Percentiles rank a stretch among this genome's conserved stretches.
phyloP scores from a whole-genome alignment of 345 rosid genomes.

The Geranium brycei region DNA sequence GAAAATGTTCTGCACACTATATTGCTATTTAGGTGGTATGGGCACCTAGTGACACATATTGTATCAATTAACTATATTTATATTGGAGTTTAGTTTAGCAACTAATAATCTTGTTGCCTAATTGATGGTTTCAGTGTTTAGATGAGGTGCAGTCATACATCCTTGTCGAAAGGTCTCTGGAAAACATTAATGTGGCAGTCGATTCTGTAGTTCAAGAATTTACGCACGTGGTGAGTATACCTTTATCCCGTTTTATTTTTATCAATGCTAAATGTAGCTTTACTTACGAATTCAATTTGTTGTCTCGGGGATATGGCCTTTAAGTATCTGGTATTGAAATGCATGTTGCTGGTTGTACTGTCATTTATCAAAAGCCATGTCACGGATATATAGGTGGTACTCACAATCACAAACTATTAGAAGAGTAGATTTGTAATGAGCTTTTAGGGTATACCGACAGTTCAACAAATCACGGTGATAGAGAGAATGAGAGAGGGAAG shows the following conservation, averaged over 20 bases:
- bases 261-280: conserved; percentile 3
- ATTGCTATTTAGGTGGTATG: neutral
- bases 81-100: neutral
- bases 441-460: no score
- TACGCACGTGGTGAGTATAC: conserved; percentile 46
- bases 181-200: conserved; percentile 20
- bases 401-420: no score
- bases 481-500: no score
- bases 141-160: conserved; percentile 88
- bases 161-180: conserved; percentile 53
- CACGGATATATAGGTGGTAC: no score
- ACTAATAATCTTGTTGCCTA: conserved; percentile 1
- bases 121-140: conserved; percentile 38
- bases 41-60: neutral
- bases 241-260: conserved; percentile 1
- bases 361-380: no score
- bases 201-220: conserved; percentile 39
- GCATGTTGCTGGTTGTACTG: no score
- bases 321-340: no score
- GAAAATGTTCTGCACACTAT: neutral
- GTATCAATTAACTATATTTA: neutral
- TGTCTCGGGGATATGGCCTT: neutral
- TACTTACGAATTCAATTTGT: neutral
- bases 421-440: no score
- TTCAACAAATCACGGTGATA: no score